These are phyloP conservation scores for Trypanosoma brucei DNA, from an alignment of 208 protist genomes.

Conservation along the genomic window DNA sequence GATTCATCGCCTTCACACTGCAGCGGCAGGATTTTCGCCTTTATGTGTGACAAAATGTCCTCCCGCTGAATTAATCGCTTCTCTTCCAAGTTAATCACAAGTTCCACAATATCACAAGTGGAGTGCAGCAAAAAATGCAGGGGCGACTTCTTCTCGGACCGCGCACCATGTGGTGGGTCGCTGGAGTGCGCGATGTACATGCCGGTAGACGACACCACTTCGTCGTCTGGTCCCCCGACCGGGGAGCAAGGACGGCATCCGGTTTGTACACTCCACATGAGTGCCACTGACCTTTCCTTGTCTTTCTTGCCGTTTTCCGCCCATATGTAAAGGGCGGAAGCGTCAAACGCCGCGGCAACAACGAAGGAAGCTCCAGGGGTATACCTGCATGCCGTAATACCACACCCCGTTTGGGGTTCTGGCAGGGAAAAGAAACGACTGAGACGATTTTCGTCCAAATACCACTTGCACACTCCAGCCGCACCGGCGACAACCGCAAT, in stretches of 20 bases:
- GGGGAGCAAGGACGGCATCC: slow-evolving; percentile 14
- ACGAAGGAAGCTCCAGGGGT: slow-evolving; percentile 77
- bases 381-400: slow-evolving; percentile 39
- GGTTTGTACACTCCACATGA: slow-evolving; percentile 68
- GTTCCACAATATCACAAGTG: slow-evolving; percentile 62
- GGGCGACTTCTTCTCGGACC: slow-evolving; percentile 72
- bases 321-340: slow-evolving; percentile 68
- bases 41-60: slow-evolving; percentile 55
- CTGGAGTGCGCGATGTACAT: slow-evolving; percentile 69
- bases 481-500: slow-evolving; percentile 65
- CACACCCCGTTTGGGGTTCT: slow-evolving; percentile 17
- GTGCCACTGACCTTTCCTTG: slow-evolving; percentile 48
- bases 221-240: not conserved
- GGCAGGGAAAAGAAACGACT: slow-evolving; percentile 68
- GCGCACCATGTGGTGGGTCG: slow-evolving; percentile 30
- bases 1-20: slow-evolving; percentile 7
- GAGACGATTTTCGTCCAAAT: slow-evolving; percentile 63
- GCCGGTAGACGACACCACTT: slow-evolving; percentile 27
- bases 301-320: slow-evolving; percentile 61
- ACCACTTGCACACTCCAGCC: slow-evolving; percentile 77
- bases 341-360: slow-evolving; percentile 53
- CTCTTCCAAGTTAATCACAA: slow-evolving; percentile 68
- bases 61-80: slow-evolving; percentile 66
- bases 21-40: slow-evolving; percentile 5
- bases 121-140: slow-evolving; percentile 79